Evolutionary conservation across 768 basidiomycete species (phyloP).

Genomic region (Tulasnella sp.): DNA sequence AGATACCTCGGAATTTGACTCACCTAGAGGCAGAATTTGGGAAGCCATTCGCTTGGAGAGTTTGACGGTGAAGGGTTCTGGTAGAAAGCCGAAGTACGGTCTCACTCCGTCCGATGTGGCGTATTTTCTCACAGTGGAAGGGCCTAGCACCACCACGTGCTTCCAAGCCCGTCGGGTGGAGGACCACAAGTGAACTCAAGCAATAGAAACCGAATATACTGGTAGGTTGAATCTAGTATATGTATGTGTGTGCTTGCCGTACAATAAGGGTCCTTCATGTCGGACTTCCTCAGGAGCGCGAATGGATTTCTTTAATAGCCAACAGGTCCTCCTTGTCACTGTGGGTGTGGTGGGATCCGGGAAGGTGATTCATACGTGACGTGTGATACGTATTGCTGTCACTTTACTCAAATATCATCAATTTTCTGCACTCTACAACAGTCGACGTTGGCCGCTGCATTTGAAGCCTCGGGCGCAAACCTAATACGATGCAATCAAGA

Average conservation of each 20-base stretch:
- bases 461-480: constrained; percentile 45
- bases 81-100: not conserved
- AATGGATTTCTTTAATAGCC: constrained; percentile 1
- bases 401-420: constrained; percentile 21
- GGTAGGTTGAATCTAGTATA: too few species aligned
- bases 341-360: constrained; percentile 67
- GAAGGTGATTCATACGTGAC: constrained; percentile 36
- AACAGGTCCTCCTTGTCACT: constrained; percentile 51
- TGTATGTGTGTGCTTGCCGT: too few species aligned
- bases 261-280: too few species aligned
- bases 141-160: not conserved
- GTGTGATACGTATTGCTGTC: constrained; percentile 11
- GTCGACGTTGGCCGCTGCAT: constrained; percentile 63
- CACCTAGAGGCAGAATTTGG: constrained; percentile 38
- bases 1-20: constrained; percentile 13
- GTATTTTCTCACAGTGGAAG: not conserved
- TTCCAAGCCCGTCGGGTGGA: too few species aligned
- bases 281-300: not conserved
- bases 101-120: not conserved
- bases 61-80: not conserved
- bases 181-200: too few species aligned
- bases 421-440: too few species aligned
- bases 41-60: constrained; percentile 53
- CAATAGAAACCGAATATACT: too few species aligned
- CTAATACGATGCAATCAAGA: constrained; percentile 73